phyloP scores from a whole-genome alignment of 371 early-diverging fungal species.

The Mortierella sp. region DNA sequence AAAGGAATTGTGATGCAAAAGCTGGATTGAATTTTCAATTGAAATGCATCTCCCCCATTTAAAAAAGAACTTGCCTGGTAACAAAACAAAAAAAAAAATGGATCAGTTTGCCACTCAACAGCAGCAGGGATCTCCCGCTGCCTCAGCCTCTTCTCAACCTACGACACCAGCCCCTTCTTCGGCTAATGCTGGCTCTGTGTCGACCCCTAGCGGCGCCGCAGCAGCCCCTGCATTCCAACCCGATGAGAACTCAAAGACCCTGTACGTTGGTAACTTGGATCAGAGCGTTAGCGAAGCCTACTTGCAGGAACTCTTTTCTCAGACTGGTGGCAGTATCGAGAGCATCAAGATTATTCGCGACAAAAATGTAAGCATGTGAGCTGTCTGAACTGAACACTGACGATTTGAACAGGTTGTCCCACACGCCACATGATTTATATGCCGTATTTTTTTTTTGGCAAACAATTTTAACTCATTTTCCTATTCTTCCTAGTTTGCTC shows the following conservation, averaged over 20 bases:
- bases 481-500: constrained; percentile 42
- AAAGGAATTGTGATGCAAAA: too few relatives aligned
- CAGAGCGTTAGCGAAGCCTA: constrained; percentile 83
- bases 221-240: constrained; percentile 46
- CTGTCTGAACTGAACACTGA: too few relatives aligned
- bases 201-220: constrained; percentile 1
- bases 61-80: too few relatives aligned
- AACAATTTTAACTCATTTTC: constrained; percentile 13
- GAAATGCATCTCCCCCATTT: too few relatives aligned
- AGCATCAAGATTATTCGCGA: constrained; percentile 86
- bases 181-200: neutral
- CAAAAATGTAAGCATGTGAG: constrained; percentile 72
- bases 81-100: constrained; percentile 20
- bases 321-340: constrained; percentile 73
- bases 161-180: constrained; percentile 8
- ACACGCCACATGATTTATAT: neutral
- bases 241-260: constrained; percentile 70
- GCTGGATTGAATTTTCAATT: too few relatives aligned
- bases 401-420: neutral
- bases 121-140: constrained; percentile 32
- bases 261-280: constrained; percentile 93
- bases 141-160: constrained; percentile 19
- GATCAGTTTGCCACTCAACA: constrained; percentile 44
- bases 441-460: neutral
- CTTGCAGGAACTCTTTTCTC: constrained; percentile 83